Percentiles rank a stretch among this genome's conserved stretches.
These are phyloP conservation scores for Coemansia sp. DNA, from an alignment of 192 early-diverging fungal genomes.

Conservation along the genomic window DNA sequence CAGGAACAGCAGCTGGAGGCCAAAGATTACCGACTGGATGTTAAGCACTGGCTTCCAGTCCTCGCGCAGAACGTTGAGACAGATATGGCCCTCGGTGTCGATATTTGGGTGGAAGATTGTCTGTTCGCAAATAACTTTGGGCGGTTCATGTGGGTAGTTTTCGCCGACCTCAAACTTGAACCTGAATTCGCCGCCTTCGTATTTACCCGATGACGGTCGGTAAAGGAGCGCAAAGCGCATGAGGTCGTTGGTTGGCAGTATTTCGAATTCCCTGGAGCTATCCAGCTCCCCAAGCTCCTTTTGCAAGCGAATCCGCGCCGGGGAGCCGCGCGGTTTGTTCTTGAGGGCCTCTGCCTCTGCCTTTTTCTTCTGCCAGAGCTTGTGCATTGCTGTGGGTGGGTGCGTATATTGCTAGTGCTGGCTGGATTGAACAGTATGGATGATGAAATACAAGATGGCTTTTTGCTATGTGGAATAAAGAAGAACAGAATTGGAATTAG, in stretches of 20 bases:
- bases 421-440: not conserved
- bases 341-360: conserved; percentile 70
- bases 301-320: conserved; percentile 88
- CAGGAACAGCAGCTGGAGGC: conserved; percentile 87
- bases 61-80: conserved; percentile 94
- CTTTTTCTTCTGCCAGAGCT: conserved; percentile 89
- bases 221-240: conserved; percentile 83
- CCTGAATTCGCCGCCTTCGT: conserved; percentile 77
- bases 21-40: conserved; percentile 86
- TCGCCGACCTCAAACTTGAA: conserved; percentile 82
- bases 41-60: conserved; percentile 99
- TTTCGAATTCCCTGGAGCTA: conserved; percentile 75
- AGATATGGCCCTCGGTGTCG: conserved; percentile 94
- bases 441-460: conserved; percentile 5
- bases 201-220: conserved; percentile 84
- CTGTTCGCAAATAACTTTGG: conserved; percentile 86
- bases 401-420: conserved; percentile 52
- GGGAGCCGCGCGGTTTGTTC: conserved; percentile 77
- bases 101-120: conserved; percentile 98
- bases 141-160: conserved; percentile 94
- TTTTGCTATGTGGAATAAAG: not conserved
- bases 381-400: conserved; percentile 75
- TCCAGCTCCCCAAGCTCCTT: conserved; percentile 90
- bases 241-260: conserved; percentile 76
- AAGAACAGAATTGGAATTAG: not conserved